Evolutionary conservation across 306 rosid species (phyloP).

Genomic region (Trifolium pratense): DNA sequence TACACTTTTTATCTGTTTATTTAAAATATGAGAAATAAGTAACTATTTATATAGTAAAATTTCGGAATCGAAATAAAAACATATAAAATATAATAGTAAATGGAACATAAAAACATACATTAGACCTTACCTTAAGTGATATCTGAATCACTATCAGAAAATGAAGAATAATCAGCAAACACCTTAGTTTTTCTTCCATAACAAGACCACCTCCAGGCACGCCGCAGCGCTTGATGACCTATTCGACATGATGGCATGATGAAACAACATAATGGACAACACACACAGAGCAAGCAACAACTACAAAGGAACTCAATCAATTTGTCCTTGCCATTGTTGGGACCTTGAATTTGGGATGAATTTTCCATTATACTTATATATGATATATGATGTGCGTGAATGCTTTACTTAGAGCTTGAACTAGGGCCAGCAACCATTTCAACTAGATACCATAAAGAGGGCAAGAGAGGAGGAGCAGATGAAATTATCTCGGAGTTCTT

Average conservation of each 20-base stretch:
- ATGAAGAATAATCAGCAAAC: conserved; percentile 59
- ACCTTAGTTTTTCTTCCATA: conserved; percentile 47
- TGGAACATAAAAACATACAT: too few relatives aligned
- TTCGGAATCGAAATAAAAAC: too few relatives aligned
- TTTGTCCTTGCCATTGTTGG: conserved; percentile 43
- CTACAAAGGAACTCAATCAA: conserved; percentile 51
- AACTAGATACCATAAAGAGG: too few relatives aligned
- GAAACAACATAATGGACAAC: conserved; percentile 64
- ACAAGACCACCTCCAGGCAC: conserved; percentile 47
- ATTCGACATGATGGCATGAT: conserved; percentile 59
- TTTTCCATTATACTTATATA: conserved; percentile 1
- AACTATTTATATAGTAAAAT: too few relatives aligned
- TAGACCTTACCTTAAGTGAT: conserved; percentile 28
- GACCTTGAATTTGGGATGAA: conserved; percentile 25
- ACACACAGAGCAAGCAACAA: conserved; percentile 57
- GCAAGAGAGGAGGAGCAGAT: too few relatives aligned
- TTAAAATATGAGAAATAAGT: too few relatives aligned
- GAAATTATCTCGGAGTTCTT: too few relatives aligned
- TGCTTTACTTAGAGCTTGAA: too few relatives aligned
- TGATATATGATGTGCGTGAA: too few relatives aligned
- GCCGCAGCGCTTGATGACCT: conserved; percentile 47
- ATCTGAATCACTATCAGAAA: conserved; percentile 68
- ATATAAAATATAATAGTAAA: too few relatives aligned
- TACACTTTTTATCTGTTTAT: too few relatives aligned
- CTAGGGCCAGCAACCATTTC: too few relatives aligned